phyloP scores from a whole-genome alignment of 805 yeast genomes.

The Isabelozyma heimii region DNA sequence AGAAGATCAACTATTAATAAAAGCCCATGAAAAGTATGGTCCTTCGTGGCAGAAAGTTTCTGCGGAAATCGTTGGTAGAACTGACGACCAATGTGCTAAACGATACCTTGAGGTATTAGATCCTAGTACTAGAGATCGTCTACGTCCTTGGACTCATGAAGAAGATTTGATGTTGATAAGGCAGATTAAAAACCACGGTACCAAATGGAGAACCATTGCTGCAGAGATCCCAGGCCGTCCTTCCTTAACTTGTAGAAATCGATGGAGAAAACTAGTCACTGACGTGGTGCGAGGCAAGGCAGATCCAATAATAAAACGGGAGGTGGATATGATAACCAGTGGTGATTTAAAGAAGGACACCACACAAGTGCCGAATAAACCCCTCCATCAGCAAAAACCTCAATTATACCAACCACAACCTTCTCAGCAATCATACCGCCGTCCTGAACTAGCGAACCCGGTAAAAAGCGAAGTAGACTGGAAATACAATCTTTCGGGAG shows the following conservation, averaged over 20 bases:
- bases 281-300: slow-evolving; percentile 71
- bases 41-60: slow-evolving; percentile 87
- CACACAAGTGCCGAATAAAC: background rate
- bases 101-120: slow-evolving; percentile 85
- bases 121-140: slow-evolving; percentile 72
- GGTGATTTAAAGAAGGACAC: background rate
- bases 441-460: background rate
- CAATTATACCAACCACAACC: background rate
- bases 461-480: slow-evolving; percentile 46
- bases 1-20: slow-evolving; percentile 67
- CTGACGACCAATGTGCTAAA: slow-evolving; percentile 94
- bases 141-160: slow-evolving; percentile 73
- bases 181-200: slow-evolving; percentile 69
- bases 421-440: background rate
- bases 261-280: slow-evolving; percentile 87
- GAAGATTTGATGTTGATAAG: slow-evolving; percentile 74
- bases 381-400: background rate
- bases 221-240: slow-evolving; percentile 74
- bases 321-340: slow-evolving; percentile 52
- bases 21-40: slow-evolving; percentile 68
- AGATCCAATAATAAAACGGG: slow-evolving; percentile 48
- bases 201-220: slow-evolving; percentile 86
- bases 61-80: slow-evolving; percentile 72
- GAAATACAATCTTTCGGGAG: slow-evolving; percentile 47
- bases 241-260: slow-evolving; percentile 82